Conservation (phyloP, 192 early-diverging fungal species). For the Podila verticillata region DNA sequence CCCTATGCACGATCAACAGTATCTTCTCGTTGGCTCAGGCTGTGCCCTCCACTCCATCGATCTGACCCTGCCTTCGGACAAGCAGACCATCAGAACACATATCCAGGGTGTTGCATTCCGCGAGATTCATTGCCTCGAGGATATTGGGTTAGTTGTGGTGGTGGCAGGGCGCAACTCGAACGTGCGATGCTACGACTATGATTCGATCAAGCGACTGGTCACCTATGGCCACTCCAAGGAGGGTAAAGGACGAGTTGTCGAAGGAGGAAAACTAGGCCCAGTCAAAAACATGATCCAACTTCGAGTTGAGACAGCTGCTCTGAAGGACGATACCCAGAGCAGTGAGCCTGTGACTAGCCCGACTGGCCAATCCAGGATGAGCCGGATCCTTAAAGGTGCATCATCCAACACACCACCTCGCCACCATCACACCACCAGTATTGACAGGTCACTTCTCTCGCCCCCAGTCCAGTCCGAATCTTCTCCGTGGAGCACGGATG, state of each 20-base stretch:
- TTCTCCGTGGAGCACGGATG: background rate
- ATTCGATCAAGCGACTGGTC: constrained; percentile 32
- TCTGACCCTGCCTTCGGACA: constrained; percentile 25
- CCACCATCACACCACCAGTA: background rate
- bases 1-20: constrained; percentile 50
- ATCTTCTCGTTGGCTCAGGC: constrained; percentile 36
- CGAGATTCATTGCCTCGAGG: constrained; percentile 48
- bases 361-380: background rate
- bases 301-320: constrained; percentile 26
- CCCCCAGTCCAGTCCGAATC: background rate
- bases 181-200: constrained; percentile 47
- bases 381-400: constrained; percentile 13
- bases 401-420: constrained; percentile 1
- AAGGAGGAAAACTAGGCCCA: constrained; percentile 21
- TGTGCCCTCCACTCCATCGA: constrained; percentile 46
- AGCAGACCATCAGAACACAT: constrained; percentile 30
- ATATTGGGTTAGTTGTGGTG: constrained; percentile 37
- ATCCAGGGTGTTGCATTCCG: constrained; percentile 41
- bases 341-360: background rate
- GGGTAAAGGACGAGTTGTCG: constrained; percentile 31
- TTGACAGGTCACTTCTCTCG: background rate
- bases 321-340: constrained; percentile 4
- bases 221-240: constrained; percentile 44
- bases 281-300: constrained; percentile 51
- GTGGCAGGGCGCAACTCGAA: constrained; percentile 41